These are phyloP conservation scores for Yamadazyma pseudoaaseri DNA, from an alignment of 1,139 yeast genomes.

Conservation along the genomic window DNA sequence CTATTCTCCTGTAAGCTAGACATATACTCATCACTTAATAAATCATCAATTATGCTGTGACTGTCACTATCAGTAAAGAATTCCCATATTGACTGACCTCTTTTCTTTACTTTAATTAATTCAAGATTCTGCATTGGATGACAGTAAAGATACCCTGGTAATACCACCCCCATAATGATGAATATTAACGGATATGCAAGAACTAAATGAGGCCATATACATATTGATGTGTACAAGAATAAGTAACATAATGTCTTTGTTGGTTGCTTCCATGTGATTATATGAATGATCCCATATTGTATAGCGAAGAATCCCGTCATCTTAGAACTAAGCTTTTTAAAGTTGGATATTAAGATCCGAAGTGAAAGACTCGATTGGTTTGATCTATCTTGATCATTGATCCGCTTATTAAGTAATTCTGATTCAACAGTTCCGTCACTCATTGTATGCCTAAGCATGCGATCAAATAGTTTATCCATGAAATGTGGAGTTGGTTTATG, in stretches of 20 bases:
- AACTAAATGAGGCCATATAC: constrained; percentile 70
- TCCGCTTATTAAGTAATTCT: constrained; percentile 40
- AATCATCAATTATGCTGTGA: constrained; percentile 36
- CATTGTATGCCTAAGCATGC: constrained; percentile 30
- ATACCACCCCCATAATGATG: constrained; percentile 56
- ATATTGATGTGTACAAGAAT: constrained; percentile 55
- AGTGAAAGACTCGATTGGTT: constrained; percentile 52
- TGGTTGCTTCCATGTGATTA: constrained; percentile 65
- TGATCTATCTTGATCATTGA: constrained; percentile 45
- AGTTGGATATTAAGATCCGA: constrained; percentile 45
- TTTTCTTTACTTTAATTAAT: constrained; percentile 32
- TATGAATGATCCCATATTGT: constrained; percentile 54
- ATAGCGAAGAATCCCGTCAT: constrained; percentile 52
- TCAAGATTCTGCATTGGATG: constrained; percentile 61
- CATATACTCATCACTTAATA: constrained; percentile 24
- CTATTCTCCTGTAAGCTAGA: constrained; percentile 14
- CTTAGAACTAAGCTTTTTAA: constrained; percentile 51
- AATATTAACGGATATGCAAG: constrained; percentile 62
- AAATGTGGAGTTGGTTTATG: constrained; percentile 36
- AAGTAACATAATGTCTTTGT: constrained; percentile 53
- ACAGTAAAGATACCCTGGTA: constrained; percentile 68
- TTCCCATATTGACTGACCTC: constrained; percentile 58
- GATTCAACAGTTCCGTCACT: constrained; percentile 44
- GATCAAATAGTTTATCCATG: constrained; percentile 56
- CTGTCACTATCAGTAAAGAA: constrained; percentile 47